Base-by-base conservation (phyloP, 2,329 filamentous ascomycete genomes). In the Lachnellula subtilissima region DNA sequence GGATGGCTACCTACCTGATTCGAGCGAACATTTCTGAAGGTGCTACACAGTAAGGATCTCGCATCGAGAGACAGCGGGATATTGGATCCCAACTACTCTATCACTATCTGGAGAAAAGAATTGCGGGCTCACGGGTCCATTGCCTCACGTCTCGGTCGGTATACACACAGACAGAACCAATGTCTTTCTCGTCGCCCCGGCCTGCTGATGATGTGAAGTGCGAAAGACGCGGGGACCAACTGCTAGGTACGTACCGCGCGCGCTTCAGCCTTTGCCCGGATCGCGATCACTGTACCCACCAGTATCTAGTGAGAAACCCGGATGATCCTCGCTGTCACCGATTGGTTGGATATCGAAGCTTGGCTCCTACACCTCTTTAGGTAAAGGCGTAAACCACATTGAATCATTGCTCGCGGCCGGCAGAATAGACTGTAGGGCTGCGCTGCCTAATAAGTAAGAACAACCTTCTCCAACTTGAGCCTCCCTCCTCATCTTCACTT, bases 21-120 rank as follows among this genome's bases (percentile, higher is more conserved):
- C 64, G 66, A 60, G 60, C 56, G 53, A 58, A 66, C 66, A 68
- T 68, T 64, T 64, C 66, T 60, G 56, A 61, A 36, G 58, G 51
- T 56, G 35, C 52, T 28, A 43, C 53, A 15, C 28, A 53, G 35
- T 45, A 53, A 48, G 50, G 49, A 46, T 47, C 42, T 35, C 57
- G 53, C 62, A 61, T 61, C 54, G 48, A 58, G 52, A 51, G 53
- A 54, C 23, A 23, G 17, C 39, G 39, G 39, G 39, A 32, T 19
- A 6, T 7, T 6, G 39, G 17, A 19, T 42, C 39, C 39, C 39
- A 42, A 11, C 39, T n/a, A 22, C 22, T 22, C 22, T 22, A 11
- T 32, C 28, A 32, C 28, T 32, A 42, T 42, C 39, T 42, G 15
- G 11, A 52, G 37, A 32, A 32, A 42, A 49, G n/a, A n/a, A 45